Evolutionary conservation across 176 grass and related monocot genomes (phyloP).

Genomic region (Cocos nucifera): DNA sequence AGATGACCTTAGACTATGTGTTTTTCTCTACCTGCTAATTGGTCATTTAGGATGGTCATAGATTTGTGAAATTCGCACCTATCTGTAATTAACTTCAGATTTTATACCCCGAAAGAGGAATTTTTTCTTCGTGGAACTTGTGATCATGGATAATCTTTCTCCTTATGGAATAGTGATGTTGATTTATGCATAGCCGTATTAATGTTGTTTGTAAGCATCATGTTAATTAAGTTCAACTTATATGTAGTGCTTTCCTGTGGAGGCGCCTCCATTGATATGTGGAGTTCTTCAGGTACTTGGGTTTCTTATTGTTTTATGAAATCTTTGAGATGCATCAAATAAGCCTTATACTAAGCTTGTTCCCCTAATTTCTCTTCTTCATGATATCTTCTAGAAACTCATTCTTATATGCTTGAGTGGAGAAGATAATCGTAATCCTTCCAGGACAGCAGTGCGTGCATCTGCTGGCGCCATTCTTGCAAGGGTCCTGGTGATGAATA

Average conservation of each 20-base stretch:
- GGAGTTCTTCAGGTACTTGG: slow-evolving; percentile 75
- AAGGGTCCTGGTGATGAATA: slow-evolving; percentile 91
- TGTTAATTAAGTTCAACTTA: slow-evolving; percentile 33
- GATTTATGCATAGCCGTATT: not conserved
- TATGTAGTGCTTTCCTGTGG: slow-evolving; percentile 78
- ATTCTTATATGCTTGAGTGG: slow-evolving; percentile 72
- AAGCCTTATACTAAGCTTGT: not conserved
- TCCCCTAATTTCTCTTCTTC: no score
- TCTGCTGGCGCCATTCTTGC: slow-evolving; percentile 80
- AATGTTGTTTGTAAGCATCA: slow-evolving; percentile 4
- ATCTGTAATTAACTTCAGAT: no score
- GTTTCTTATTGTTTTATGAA: not conserved
- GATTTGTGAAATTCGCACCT: no score
- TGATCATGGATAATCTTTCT: no score
- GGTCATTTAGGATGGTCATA: no score
- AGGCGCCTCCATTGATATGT: slow-evolving; percentile 67
- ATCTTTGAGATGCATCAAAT: slow-evolving; percentile 13
- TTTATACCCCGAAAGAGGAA: no score
- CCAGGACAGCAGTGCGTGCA: slow-evolving; percentile 68
- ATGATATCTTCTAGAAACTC: slow-evolving; percentile 44
- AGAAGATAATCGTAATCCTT: slow-evolving; percentile 82
- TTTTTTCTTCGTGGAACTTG: no score
- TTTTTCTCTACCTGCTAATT: no score
- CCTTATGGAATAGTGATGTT: no score
- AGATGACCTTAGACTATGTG: no score